Evolutionary conservation across 257 asterid genomes (phyloP).

Genomic region (Linderniella brevidens): DNA sequence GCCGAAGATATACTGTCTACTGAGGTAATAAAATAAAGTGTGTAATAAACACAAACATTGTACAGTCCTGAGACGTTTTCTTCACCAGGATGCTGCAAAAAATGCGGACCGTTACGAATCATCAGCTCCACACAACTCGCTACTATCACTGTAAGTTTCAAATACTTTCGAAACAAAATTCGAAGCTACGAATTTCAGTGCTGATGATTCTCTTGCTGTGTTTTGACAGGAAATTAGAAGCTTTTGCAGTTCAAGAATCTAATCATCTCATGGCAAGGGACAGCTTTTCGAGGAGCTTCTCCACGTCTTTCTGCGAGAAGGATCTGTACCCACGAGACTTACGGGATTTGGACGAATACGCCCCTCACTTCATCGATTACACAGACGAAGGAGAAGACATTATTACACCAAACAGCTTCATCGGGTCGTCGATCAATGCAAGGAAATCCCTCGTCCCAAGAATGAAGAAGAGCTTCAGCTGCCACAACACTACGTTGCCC

Average conservation of each 20-base stretch:
- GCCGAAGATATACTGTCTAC: conserved; percentile 20
- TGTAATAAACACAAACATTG: no score
- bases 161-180: no score
- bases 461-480: conserved; percentile 23
- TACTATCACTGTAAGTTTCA: no score
- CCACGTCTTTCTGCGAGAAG: conserved; percentile 20
- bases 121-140: no score
- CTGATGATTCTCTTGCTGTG: no score
- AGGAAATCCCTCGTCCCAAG: conserved; percentile 14
- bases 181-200: no score
- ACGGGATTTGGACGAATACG: conserved; percentile 10
- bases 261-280: conserved; percentile 9
- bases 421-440: conserved; percentile 11
- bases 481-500: conserved; percentile 13
- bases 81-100: no score
- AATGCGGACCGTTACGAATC: no score
- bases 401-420: no score
- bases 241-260: no score
- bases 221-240: conserved; percentile 16
- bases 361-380: conserved; percentile 10
- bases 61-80: no score
- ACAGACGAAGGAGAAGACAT: conserved; percentile 15
- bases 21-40: conserved; percentile 23
- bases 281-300: conserved; percentile 30
- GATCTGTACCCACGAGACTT: conserved; percentile 17